Base-by-base conservation (phyloP, 768 basidiomycete species). In the Lentinula lateritia region DNA sequence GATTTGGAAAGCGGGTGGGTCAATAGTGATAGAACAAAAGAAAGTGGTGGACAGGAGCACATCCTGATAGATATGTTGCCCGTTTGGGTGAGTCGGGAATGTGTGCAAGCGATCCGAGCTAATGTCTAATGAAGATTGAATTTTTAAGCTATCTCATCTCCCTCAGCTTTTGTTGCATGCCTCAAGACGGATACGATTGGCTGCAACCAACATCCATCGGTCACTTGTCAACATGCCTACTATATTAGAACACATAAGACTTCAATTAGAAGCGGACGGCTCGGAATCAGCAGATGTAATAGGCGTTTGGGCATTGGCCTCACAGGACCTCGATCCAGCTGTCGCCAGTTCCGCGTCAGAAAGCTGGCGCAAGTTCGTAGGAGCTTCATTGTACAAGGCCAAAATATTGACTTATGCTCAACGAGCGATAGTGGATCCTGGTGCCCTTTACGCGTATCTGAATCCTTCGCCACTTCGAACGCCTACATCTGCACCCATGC, bases 141-240 rank as follows among this genome's bases (percentile, higher is more conserved):
- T 20, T 28, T 50, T 58, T 50, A 62, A 96, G 95, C 75, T 93
- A 38, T 92, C 97, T 72, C 93, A 96, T 72, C 74, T 90, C n/a
- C 87, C 95, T 0, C 78, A 88, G 0, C 79, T 97, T 15, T 84
- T 93, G 57, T 76, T 92, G 36, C 92, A 95, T 64, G 84, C 92
- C 0, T 87, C 89, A 8, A 85, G 93, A 38, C 85, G 92, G 45
- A 78, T 95, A 52, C 88, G 87, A 9, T 70, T 79, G 34, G 80
- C 85, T 4, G 80, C 86, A 34, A 84, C 82, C 43, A 78, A 77
- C 0, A 70, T 90, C 2, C 92, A 96, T 64, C 67, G 80, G 0
- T 80, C 85, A 6, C 74, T 97, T 12, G 79, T 95, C 2, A 78
- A 80, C 3, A 79, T 90, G 3, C 71, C 81, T 0, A 60, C 74